Evolutionary conservation across 2,329 filamentous ascomycete genomes (phyloP), one percentile per base, ranked within the genome.

Genomic region (Trichoderma endophyticum): DNA sequence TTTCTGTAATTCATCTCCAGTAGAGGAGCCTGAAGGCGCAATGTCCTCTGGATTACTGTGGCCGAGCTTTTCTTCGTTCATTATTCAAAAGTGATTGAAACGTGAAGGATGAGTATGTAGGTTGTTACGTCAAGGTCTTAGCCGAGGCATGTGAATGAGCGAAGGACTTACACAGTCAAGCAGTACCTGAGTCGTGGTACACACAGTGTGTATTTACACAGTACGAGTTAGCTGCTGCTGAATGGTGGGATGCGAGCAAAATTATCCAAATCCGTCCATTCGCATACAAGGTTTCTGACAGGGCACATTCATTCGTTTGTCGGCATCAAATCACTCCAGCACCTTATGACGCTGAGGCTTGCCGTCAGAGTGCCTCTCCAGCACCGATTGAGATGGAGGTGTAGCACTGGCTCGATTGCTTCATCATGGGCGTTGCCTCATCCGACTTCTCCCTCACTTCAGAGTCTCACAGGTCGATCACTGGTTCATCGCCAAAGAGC

Each of bases 301-400:
- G 51, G 24, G 51, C 51, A 67, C 15, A 12, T 57, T 28, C n/a
- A 26, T 36, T 36, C 21, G 32, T 56, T 34, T n/a, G 51, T 12
- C 32, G 21, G 12, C 21, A 60, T 30, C 15, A 18, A 62, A 28
- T 39, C 66, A 48, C 59, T 62, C 24, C 43, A 61, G 71, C 65
- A 62, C 70, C 59, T 64, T 21, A 78, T 77, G 77, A 75, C 76
- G 67, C 73, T 74, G 66, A 73, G 66, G 62, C 69, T 74, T 43
- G 66, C 79, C 57, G 70, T 76, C 56, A 68, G 64, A 75, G 75
- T 75, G 66, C 75, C 74, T 36, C 74, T 74, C 74, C 77, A 75
- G 75, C 71, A 75, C 73, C 74, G 73, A 18, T 72, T 70, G 65
- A 72, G 73, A 73, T 72, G 72, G 70, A 70, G 74, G 51, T 76